A percentile compares a stretch with the other conserved stretches of the same genome.
Evolutionary conservation across 768 basidiomycete genomes (phyloP).

Genomic region (Suillus clintonianus): DNA sequence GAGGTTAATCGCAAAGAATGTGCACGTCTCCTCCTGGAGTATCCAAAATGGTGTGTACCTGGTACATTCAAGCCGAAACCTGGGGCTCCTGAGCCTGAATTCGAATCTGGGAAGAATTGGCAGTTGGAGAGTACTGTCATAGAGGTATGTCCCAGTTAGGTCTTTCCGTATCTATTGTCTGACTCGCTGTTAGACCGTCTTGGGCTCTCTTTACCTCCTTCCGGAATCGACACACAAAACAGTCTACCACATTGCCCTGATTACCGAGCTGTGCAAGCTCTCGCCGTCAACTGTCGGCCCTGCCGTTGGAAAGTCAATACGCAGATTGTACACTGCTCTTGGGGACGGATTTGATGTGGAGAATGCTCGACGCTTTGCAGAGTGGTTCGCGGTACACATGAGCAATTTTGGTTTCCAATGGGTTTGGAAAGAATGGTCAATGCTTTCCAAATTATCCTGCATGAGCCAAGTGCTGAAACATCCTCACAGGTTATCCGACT

Average conservation of each 20-base stretch:
- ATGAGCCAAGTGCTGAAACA: constrained; percentile 1
- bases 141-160: constrained; percentile 53
- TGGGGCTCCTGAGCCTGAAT: constrained; percentile 54
- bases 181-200: constrained; percentile 53
- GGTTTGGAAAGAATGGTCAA: constrained; percentile 99
- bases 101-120: constrained; percentile 70
- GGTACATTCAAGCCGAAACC: constrained; percentile 87
- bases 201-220: constrained; percentile 73
- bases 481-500: constrained; percentile 76
- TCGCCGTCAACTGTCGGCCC: constrained; percentile 92
- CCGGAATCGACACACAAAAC: constrained; percentile 78
- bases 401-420: constrained; percentile 97
- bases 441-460: constrained; percentile 2
- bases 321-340: constrained; percentile 79
- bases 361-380: constrained; percentile 75
- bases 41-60: constrained; percentile 77
- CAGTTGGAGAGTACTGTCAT: constrained; percentile 87
- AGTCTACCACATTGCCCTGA: constrained; percentile 84
- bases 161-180: not conserved
- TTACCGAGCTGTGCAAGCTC: constrained; percentile 94
- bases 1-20: constrained; percentile 97
- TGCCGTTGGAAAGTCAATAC: constrained; percentile 93
- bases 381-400: constrained; percentile 97
- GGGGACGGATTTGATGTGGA: constrained; percentile 89
- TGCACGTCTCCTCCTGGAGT: constrained; percentile 82